Conservation (phyloP, 306 rosid genomes). For the Cucumis cinereus region DNA sequence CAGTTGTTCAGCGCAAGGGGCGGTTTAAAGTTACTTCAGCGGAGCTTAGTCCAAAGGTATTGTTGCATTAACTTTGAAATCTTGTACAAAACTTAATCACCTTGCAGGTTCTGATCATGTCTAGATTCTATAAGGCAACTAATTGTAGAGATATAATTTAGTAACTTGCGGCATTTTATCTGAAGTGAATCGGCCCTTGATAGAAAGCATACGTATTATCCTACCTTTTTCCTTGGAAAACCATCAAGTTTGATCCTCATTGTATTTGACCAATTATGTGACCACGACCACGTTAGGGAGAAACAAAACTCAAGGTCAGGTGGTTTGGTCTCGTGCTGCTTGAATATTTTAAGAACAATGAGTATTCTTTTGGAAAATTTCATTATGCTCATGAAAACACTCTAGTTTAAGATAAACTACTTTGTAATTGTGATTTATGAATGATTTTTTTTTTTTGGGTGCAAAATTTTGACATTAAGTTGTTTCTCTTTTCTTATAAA, state of each 20-base stretch:
- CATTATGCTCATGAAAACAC: background rate
- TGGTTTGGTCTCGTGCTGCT: background rate
- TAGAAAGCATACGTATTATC: background rate
- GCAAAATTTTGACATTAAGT: background rate
- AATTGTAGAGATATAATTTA: background rate
- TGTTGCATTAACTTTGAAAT: constrained; percentile 4
- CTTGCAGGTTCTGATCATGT: background rate
- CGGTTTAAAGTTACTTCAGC: constrained; percentile 87
- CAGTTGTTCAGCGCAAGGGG: constrained; percentile 69
- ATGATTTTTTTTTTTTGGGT: background rate
- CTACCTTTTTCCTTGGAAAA: background rate
- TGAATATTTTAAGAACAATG: background rate
- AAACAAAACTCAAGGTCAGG: background rate
- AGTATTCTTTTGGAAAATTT: background rate
- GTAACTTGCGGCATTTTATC: background rate
- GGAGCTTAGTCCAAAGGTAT: constrained; percentile 77
- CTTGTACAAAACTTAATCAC: background rate
- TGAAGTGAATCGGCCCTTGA: background rate
- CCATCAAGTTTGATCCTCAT: background rate
- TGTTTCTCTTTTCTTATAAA: background rate
- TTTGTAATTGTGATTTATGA: background rate
- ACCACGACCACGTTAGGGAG: background rate
- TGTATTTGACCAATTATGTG: background rate
- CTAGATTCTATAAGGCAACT: background rate
- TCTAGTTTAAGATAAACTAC: background rate